These are phyloP conservation scores for Davidsoniella neocaledoniae DNA, from an alignment of 2,329 filamentous ascomycete species.

Conservation along the genomic window DNA sequence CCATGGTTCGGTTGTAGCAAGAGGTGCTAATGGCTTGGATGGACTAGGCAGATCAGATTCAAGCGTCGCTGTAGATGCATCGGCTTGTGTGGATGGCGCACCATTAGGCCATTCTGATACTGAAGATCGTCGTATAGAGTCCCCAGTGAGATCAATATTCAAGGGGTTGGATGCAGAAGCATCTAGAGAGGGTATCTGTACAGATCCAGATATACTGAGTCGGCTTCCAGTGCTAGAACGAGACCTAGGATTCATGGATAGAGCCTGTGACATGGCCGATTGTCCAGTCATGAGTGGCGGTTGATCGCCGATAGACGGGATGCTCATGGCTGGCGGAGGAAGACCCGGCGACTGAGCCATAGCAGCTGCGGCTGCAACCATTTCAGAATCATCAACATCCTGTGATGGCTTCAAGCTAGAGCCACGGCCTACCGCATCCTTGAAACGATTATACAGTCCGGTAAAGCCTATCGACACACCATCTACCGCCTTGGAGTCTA, in stretches of 20 bases:
- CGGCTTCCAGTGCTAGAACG: conserved; percentile 10
- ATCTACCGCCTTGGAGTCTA: conserved; percentile 58
- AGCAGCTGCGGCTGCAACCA: conserved; percentile 17
- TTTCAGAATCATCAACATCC: conserved; percentile 27
- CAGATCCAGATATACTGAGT: conserved; percentile 2
- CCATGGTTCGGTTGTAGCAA: neutral
- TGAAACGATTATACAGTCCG: conserved; percentile 72
- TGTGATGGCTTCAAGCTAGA: conserved; percentile 18
- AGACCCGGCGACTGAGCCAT: conserved; percentile 18
- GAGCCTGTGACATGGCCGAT: conserved; percentile 7
- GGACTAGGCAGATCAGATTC: conserved; percentile 16
- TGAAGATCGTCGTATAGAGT: conserved; percentile 1
- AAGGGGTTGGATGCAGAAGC: neutral
- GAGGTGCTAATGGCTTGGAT: conserved; percentile 20
- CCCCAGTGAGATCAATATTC: neutral
- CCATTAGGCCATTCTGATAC: neutral
- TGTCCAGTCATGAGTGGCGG: conserved; percentile 16
- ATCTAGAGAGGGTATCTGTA: neutral
- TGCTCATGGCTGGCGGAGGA: conserved; percentile 18
- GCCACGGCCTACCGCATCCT: conserved; percentile 58
- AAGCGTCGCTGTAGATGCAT: neutral
- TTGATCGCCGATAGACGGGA: conserved; percentile 21
- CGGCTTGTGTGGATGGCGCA: neutral
- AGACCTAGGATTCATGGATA: conserved; percentile 4
- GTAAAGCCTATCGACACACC: conserved; percentile 72